Percentiles rank a stretch among this genome's conserved stretches.
These are phyloP conservation scores for Penicillium griseofulvum DNA, from an alignment of 2,329 filamentous ascomycete species.

Conservation along the genomic window DNA sequence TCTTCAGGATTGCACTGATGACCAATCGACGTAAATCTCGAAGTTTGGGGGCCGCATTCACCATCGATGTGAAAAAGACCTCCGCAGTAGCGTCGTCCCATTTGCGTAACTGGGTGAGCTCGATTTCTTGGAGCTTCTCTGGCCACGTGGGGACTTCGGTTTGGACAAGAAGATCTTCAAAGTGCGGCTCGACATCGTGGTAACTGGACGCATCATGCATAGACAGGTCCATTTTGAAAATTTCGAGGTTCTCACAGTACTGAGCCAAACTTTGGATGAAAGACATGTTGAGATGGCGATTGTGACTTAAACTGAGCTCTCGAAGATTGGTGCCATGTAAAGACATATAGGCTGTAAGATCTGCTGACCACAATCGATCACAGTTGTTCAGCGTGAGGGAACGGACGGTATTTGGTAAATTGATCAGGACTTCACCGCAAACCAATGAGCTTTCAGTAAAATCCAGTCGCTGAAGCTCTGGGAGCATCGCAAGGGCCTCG, in stretches of 20 bases:
- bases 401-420: slow-evolving; percentile 64
- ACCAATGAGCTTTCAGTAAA: slow-evolving; percentile 74
- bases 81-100: slow-evolving; percentile 69
- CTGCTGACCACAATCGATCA: slow-evolving; percentile 66
- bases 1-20: slow-evolving; percentile 75
- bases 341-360: slow-evolving; percentile 63
- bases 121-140: slow-evolving; percentile 64
- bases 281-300: slow-evolving; percentile 70
- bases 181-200: slow-evolving; percentile 72
- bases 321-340: slow-evolving; percentile 67
- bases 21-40: slow-evolving; percentile 66
- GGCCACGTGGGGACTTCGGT: slow-evolving; percentile 76
- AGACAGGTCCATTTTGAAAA: slow-evolving; percentile 72
- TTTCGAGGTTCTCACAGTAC: slow-evolving; percentile 68
- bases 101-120: slow-evolving; percentile 73
- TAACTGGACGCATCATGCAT: slow-evolving; percentile 69
- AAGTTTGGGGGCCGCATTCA: slow-evolving; percentile 66
- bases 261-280: slow-evolving; percentile 67
- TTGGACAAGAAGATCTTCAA: slow-evolving; percentile 60
- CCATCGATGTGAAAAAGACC: slow-evolving; percentile 74
- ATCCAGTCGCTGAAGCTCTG: slow-evolving; percentile 63
- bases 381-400: slow-evolving; percentile 77
- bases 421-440: slow-evolving; percentile 64
- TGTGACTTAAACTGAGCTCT: slow-evolving; percentile 70
- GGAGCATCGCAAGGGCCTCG: slow-evolving; percentile 57